phyloP scores from a whole-genome alignment of 768 basidiomycete genomes.

The Tricholoma saponaceum region DNA sequence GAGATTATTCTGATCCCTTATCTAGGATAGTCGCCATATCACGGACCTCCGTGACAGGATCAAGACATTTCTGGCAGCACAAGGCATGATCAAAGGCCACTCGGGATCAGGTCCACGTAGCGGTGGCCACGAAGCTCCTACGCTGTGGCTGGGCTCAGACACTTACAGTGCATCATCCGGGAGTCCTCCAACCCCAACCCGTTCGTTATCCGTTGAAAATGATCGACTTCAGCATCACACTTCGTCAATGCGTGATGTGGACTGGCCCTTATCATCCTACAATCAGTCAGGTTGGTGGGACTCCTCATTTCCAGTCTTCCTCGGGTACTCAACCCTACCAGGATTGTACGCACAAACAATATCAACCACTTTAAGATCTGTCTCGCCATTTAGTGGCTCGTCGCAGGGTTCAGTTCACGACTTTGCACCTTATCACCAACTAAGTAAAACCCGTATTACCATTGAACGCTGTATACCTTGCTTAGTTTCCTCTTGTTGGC shows the following conservation, averaged over 20 bases:
- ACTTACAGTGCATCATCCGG: constrained; percentile 27
- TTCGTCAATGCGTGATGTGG: constrained; percentile 20
- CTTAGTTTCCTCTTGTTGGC: constrained; percentile 40
- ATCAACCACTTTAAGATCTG: constrained; percentile 12
- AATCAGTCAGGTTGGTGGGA: constrained; percentile 12
- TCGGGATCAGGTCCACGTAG: constrained; percentile 66
- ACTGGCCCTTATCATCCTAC: constrained; percentile 3
- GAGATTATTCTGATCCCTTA: not conserved
- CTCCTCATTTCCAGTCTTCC: constrained; percentile 20
- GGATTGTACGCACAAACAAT: constrained; percentile 5
- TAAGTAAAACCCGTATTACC: constrained; percentile 71
- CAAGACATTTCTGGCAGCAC: constrained; percentile 71
- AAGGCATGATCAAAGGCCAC: constrained; percentile 89
- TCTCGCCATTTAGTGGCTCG: constrained; percentile 16
- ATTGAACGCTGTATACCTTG: constrained; percentile 65
- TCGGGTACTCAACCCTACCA: constrained; percentile 12
- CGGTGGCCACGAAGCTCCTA: constrained; percentile 52
- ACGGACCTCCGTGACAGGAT: constrained; percentile 70
- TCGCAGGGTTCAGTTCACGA: constrained; percentile 33
- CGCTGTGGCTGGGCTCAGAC: constrained; percentile 46
- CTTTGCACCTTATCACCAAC: constrained; percentile 39
- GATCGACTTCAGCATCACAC: constrained; percentile 14
- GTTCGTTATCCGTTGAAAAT: constrained; percentile 19
- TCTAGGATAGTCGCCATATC: constrained; percentile 67
- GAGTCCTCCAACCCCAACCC: constrained; percentile 28